Evolutionary conservation across 768 basidiomycete genomes (phyloP), one percentile per base, ranked within the genome.

Genomic region (Boletus rubropictus): DNA sequence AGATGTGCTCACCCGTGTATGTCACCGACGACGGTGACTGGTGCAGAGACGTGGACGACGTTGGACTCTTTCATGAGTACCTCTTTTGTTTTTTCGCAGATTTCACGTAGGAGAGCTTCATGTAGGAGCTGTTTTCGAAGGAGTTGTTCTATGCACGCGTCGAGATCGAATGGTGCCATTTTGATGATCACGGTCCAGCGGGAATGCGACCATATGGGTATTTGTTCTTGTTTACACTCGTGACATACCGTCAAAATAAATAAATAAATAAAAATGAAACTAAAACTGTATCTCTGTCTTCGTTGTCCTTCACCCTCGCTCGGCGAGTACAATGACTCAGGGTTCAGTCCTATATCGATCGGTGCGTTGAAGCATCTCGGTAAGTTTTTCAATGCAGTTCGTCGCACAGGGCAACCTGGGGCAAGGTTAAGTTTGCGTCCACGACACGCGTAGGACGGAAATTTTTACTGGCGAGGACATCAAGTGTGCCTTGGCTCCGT

Each of bases 61-160:
- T 99, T 99, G 49, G 89, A 92, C 72, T 99, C 96, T 52, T 92
- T 76, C 96, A 98, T 98, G 48, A 99, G 83, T 0, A 99, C 91
- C 65, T 99, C 96, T 65, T 98, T 99, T 14, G 95, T 96, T 72
- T 98, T 98, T 63, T 96, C 95, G 76, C 96, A 98, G 79, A 99
- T 97, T 75, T 99, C 95, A 42, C 93, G 85, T 36, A 99, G 68
- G 22, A 98, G 76, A 2, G 91, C 87, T 70, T 98, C 95, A 58
- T 94, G 94, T 5, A 99, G 75, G 12, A 99, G 82, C 55, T 96
- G 93, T 72, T 96, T 96, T 43, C 84, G 78, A 28, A 91, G 79
- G 46, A 95, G 75, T 60, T 93, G 89, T 59, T 86, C 73, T 62
- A 97, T 97, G 69, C 93, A 97, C 51, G 89, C 90, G 75, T 97